These are phyloP conservation scores for Cyclotella cryptica DNA, from an alignment of 108 stramenopile genomes.

Conservation along the genomic window DNA sequence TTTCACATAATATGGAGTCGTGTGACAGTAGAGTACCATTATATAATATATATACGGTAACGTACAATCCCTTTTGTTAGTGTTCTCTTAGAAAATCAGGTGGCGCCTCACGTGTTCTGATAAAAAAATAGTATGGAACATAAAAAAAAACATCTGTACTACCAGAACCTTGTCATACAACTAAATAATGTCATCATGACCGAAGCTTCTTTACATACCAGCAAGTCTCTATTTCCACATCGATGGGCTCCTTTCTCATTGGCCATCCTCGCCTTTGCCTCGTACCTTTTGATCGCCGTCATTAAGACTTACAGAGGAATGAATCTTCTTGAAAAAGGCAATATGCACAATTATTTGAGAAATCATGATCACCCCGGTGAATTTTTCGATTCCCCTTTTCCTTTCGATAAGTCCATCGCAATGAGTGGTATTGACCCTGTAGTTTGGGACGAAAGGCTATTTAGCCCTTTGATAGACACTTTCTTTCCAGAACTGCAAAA, in stretches of 20 bases:
- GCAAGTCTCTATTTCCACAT: background rate
- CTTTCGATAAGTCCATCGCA: background rate
- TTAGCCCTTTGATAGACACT: constrained; percentile 23
- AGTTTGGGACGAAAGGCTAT: constrained; percentile 32
- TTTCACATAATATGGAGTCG: too few relatives aligned
- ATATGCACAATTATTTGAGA: background rate
- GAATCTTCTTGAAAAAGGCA: background rate
- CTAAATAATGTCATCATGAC: background rate
- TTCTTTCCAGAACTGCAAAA: constrained; percentile 32
- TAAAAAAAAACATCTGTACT: too few relatives aligned
- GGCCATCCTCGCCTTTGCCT: constrained; percentile 1
- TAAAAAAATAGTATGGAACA: too few relatives aligned
- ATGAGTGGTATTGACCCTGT: background rate
- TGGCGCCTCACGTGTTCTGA: too few relatives aligned
- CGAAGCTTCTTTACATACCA: constrained; percentile 7
- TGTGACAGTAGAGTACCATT: too few relatives aligned
- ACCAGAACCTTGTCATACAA: too few relatives aligned
- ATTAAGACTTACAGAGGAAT: constrained; percentile 2
- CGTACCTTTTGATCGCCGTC: background rate
- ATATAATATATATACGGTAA: too few relatives aligned
- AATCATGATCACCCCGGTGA: background rate
- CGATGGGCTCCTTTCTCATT: background rate
- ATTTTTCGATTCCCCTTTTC: background rate
- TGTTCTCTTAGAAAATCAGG: too few relatives aligned
- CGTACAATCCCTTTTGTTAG: too few relatives aligned